phyloP scores from a whole-genome alignment of 2,329 filamentous ascomycete species.

The Curvularia hawaiiensis region DNA sequence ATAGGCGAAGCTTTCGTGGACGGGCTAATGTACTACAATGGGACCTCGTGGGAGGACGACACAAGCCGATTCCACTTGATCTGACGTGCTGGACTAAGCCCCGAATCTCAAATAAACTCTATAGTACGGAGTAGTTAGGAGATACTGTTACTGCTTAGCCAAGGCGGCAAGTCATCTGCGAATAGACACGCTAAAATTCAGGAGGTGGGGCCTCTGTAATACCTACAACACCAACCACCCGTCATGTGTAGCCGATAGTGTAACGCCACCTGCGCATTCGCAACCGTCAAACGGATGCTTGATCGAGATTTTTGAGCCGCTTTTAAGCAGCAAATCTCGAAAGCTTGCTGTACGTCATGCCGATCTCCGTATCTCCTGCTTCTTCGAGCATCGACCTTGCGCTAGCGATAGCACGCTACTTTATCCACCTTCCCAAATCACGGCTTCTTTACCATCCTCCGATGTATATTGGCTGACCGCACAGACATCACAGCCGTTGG shows the following conservation, averaged over 20 bases:
- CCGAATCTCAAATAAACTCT: not conserved
- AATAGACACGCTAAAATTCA: not conserved
- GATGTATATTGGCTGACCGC: slow-evolving; percentile 13
- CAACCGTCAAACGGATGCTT: slow-evolving; percentile 1
- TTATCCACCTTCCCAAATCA: slow-evolving; percentile 38
- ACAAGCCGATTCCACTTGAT: not conserved
- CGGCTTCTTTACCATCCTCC: slow-evolving; percentile 9
- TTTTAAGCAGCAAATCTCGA: slow-evolving; percentile 6
- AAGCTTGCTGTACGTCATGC: slow-evolving; percentile 20
- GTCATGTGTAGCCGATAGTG: slow-evolving; percentile 1
- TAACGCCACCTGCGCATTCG: not conserved
- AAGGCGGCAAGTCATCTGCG: not conserved
- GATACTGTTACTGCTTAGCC: not conserved
- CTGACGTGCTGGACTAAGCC: not conserved
- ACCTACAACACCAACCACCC: slow-evolving; percentile 2
- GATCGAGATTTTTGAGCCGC: not conserved
- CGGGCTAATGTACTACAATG: slow-evolving; percentile 12
- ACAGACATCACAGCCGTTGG: slow-evolving; percentile 8
- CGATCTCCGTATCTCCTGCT: slow-evolving; percentile 36
- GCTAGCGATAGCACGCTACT: slow-evolving; percentile 19
- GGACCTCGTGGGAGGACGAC: not conserved
- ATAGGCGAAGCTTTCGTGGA: slow-evolving; percentile 18
- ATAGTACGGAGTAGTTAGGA: not conserved
- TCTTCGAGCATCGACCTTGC: slow-evolving; percentile 21
- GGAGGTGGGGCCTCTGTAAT: not conserved